These are phyloP conservation scores for Aspergillus versicolor DNA, from an alignment of 2,329 filamentous ascomycete genomes.

Conservation along the genomic window DNA sequence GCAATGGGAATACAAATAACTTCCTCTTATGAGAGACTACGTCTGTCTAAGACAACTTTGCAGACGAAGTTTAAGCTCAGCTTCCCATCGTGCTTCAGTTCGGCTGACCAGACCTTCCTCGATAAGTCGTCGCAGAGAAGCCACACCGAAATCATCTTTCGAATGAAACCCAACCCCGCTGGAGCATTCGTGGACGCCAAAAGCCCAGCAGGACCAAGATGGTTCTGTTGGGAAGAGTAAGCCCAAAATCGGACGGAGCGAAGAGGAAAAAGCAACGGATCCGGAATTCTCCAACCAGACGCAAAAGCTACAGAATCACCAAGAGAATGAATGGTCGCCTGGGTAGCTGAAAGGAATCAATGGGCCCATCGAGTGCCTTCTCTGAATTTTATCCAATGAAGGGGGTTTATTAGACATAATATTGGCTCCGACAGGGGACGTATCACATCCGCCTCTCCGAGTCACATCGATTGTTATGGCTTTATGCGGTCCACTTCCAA, in stretches of 20 bases:
- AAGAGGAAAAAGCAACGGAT: conserved; percentile 1
- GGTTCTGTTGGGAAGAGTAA: background rate
- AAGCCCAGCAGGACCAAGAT: background rate
- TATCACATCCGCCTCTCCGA: background rate
- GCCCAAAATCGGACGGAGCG: background rate
- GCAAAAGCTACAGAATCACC: background rate
- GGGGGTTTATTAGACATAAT: background rate
- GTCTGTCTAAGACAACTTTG: background rate
- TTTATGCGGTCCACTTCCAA: background rate
- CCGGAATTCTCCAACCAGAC: background rate
- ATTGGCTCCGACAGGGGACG: background rate
- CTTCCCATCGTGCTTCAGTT: background rate
- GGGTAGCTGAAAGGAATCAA: background rate
- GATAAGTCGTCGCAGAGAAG: background rate
- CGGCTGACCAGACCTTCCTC: background rate
- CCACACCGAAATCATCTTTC: background rate
- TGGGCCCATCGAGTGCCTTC: background rate
- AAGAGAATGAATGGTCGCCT: background rate
- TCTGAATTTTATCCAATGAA: background rate
- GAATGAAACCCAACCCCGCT: background rate
- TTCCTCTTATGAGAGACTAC: background rate
- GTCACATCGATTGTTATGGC: background rate
- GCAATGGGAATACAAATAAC: background rate
- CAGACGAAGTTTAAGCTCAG: background rate
- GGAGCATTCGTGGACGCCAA: too few species aligned